Evolutionary conservation across 2,329 filamentous ascomycete genomes (phyloP).

Genomic region (Cryphonectria nitschkei): DNA sequence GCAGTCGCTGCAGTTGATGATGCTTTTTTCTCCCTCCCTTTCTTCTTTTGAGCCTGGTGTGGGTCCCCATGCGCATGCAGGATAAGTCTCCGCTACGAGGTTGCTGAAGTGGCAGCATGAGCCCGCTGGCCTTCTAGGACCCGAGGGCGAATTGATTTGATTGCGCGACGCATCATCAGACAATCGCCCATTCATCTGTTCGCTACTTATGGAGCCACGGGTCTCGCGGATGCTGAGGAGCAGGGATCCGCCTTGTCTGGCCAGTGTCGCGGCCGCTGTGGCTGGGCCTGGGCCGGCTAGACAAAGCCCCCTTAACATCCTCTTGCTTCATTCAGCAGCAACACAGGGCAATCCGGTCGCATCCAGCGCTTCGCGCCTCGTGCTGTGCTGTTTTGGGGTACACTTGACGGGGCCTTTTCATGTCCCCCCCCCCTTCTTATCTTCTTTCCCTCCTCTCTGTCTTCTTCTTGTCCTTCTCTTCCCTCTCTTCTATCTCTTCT

Average conservation of each 20-base stretch:
- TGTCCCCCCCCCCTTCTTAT: too few relatives aligned
- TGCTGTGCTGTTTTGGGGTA: neutral
- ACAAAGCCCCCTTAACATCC: slow-evolving; percentile 18
- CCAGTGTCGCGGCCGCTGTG: slow-evolving; percentile 19
- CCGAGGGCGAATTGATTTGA: slow-evolving; percentile 15
- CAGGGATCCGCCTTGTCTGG: slow-evolving; percentile 23
- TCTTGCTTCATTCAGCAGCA: slow-evolving; percentile 18
- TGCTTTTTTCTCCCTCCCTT: neutral
- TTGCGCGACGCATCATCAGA: slow-evolving; percentile 30
- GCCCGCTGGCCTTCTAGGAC: slow-evolving; percentile 14
- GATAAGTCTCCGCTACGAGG: slow-evolving; percentile 26
- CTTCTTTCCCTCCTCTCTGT: neutral
- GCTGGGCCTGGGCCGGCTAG: slow-evolving; percentile 10
- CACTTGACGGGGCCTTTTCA: neutral
- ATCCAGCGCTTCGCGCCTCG: slow-evolving; percentile 23
- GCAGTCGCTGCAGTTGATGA: neutral
- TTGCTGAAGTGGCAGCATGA: slow-evolving; percentile 24
- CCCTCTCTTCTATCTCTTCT: neutral
- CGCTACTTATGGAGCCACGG: slow-evolving; percentile 25
- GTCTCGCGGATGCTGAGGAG: slow-evolving; percentile 24
- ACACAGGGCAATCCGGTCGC: slow-evolving; percentile 23
- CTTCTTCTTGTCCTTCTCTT: neutral
- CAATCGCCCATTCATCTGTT: slow-evolving; percentile 13
- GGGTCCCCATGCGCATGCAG: slow-evolving; percentile 28
- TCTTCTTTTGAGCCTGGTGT: slow-evolving; percentile 13